Conservation (phyloP, 2,329 filamentous ascomycete genomes). For the Sarocladium kiliense region DNA sequence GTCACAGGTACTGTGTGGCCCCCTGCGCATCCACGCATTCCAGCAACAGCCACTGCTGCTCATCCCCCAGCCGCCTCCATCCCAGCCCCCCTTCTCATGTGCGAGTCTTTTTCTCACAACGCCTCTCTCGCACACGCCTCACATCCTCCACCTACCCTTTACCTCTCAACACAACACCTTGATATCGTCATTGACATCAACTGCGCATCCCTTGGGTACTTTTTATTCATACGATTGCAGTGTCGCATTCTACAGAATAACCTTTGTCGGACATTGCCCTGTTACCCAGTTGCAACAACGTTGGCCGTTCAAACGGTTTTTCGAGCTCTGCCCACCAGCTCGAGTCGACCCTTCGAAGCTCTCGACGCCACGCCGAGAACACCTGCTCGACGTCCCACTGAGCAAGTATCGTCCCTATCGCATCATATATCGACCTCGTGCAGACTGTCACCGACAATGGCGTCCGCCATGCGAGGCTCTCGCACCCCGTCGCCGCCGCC, state of each 20-base stretch:
- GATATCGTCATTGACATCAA: neutral
- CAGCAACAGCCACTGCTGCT: constrained; percentile 3
- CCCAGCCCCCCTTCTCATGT: constrained; percentile 8
- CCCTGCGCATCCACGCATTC: constrained; percentile 4
- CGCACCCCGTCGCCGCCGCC: constrained; percentile 57
- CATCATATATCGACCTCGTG: constrained; percentile 8
- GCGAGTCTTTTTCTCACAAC: constrained; percentile 5
- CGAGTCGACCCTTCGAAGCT: neutral
- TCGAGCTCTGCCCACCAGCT: neutral
- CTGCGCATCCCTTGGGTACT: constrained; percentile 1
- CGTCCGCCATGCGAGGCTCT: constrained; percentile 18
- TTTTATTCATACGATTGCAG: constrained; percentile 1
- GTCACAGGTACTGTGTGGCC: neutral
- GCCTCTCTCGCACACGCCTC: constrained; percentile 1
- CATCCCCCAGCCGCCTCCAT: constrained; percentile 4
- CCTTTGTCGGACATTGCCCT: neutral
- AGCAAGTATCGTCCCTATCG: constrained; percentile 11
- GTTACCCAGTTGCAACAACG: neutral
- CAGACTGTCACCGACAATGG: neutral
- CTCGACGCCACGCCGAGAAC: neutral
- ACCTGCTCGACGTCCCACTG: constrained; percentile 1
- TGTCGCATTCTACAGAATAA: neutral
- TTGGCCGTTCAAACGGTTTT: neutral
- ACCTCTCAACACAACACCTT: constrained; percentile 2
- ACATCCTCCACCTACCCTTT: constrained; percentile 9